Evolutionary conservation across 2,329 filamentous ascomycete species (phyloP).

Genomic region (Fusarium incarnatum): DNA sequence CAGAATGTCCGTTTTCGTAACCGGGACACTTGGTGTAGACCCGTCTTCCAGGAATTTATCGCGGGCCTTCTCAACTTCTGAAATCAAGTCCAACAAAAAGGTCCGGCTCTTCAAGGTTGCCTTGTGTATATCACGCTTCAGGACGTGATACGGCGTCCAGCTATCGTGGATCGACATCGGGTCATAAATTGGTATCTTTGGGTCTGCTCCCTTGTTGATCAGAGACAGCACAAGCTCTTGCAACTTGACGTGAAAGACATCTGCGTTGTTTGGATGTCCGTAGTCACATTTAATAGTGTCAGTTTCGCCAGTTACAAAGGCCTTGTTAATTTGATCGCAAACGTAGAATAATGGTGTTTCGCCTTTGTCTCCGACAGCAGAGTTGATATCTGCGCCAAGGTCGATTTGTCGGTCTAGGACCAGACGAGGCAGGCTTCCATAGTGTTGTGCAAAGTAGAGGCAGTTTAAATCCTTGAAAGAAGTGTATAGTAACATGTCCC

Average conservation of each 20-base stretch:
- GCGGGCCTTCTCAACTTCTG: too few species aligned
- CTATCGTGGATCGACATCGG: rapidly evolving
- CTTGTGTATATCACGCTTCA: neutral
- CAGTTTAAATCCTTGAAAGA: neutral
- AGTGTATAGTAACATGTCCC: neutral
- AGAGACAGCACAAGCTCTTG: neutral
- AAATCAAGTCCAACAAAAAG: too few species aligned
- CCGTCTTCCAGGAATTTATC: too few species aligned
- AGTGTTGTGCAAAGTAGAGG: neutral
- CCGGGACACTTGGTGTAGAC: too few species aligned
- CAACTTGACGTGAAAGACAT: neutral
- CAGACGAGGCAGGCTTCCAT: neutral
- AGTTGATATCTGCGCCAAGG: neutral
- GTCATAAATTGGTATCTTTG: neutral
- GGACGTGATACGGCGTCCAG: rapidly evolving
- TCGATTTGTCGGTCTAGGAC: neutral
- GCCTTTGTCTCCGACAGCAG: neutral
- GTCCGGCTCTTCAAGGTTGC: too few species aligned
- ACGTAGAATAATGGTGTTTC: neutral
- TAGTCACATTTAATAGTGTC: rapidly evolving
- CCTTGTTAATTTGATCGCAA: neutral
- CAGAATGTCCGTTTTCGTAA: too few species aligned
- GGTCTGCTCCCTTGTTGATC: neutral
- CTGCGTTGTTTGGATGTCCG: rapidly evolving
- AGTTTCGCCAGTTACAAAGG: neutral